phyloP scores from a whole-genome alignment of 495 filamentous ascomycete genomes.

The Friedmanniomyces simplex region DNA sequence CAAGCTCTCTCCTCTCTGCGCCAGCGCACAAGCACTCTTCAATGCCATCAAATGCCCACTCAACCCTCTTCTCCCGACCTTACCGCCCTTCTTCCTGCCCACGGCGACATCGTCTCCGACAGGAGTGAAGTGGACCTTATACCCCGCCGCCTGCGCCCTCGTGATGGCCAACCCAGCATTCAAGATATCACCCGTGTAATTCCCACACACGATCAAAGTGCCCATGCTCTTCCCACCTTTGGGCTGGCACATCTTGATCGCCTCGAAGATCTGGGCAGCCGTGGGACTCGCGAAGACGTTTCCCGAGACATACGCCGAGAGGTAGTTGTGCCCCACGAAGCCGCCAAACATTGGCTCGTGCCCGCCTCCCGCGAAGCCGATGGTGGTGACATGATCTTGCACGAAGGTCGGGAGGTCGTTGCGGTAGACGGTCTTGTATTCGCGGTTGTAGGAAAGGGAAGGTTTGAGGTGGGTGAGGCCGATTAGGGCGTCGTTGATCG shows the following conservation, averaged over 20 bases:
- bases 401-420: conserved; percentile 11
- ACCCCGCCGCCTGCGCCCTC: conserved; percentile 15
- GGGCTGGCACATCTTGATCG: conserved; percentile 20
- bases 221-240: conserved; percentile 17
- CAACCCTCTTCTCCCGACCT: conserved; percentile 22
- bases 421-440: conserved; percentile 21
- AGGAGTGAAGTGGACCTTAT: conserved; percentile 12
- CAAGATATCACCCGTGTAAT: conserved; percentile 24
- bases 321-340: conserved; percentile 21
- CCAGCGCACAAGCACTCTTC: conserved; percentile 21
- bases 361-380: conserved; percentile 22
- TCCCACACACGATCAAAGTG: conserved; percentile 19
- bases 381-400: conserved; percentile 17
- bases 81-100: conserved; percentile 22
- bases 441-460: conserved; percentile 11
- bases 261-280: conserved; percentile 19
- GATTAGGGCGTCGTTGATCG: conserved; percentile 17
- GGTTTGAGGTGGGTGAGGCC: conserved; percentile 16
- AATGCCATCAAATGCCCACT: conserved; percentile 21
- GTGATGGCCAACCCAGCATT: conserved; percentile 21
- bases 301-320: conserved; percentile 19
- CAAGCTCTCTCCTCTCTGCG: conserved; percentile 14
- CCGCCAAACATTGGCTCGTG: conserved; percentile 23
- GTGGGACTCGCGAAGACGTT: conserved; percentile 21
- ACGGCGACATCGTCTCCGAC: conserved; percentile 24